Percentiles rank a stretch among this genome's conserved stretches.
These are phyloP conservation scores for Talaromyces sp. DNA, from an alignment of 2,329 filamentous ascomycete species.

Conservation along the genomic window DNA sequence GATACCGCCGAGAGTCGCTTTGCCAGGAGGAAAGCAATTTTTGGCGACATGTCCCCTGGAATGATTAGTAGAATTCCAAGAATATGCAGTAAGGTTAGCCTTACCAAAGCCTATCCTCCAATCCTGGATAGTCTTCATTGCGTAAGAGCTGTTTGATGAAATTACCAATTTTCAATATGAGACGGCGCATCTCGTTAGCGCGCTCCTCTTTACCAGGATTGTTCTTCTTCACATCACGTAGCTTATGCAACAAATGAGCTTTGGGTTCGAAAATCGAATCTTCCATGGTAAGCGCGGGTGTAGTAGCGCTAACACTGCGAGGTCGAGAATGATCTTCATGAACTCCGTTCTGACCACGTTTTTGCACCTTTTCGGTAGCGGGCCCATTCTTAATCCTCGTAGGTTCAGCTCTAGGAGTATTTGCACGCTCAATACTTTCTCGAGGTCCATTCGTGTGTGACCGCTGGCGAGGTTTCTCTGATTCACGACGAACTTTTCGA, in stretches of 20 bases:
- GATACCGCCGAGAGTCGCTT: constrained; percentile 35
- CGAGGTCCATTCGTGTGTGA: constrained; percentile 40
- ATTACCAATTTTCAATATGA: constrained; percentile 45
- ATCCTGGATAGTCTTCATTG: constrained; percentile 35
- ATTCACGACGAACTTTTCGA: constrained; percentile 42
- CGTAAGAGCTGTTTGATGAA: constrained; percentile 43
- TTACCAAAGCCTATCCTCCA: constrained; percentile 46
- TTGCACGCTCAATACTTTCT: constrained; percentile 42
- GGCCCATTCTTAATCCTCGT: constrained; percentile 34
- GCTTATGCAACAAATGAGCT: constrained; percentile 40
- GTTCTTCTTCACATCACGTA: constrained; percentile 46
- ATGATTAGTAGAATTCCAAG: constrained; percentile 26
- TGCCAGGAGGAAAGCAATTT: constrained; percentile 48
- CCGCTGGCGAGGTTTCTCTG: constrained; percentile 41
- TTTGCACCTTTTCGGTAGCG: constrained; percentile 32
- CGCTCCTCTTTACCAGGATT: constrained; percentile 43
- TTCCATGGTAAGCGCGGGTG: constrained; percentile 35
- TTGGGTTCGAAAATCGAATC: constrained; percentile 47
- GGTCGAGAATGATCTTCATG: constrained; percentile 36
- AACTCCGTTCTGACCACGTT: constrained; percentile 32
- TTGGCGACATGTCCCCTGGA: constrained; percentile 44
- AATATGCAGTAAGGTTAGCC: constrained; percentile 19
- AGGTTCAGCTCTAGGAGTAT: constrained; percentile 40
- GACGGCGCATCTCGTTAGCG: constrained; percentile 41
- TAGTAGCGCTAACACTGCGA: constrained; percentile 38